A percentile compares a stretch with the other conserved stretches of the same genome.
Evolutionary conservation across 2,329 filamentous ascomycete genomes (phyloP).

Genomic region (Aspergillus pseudonomiae): DNA sequence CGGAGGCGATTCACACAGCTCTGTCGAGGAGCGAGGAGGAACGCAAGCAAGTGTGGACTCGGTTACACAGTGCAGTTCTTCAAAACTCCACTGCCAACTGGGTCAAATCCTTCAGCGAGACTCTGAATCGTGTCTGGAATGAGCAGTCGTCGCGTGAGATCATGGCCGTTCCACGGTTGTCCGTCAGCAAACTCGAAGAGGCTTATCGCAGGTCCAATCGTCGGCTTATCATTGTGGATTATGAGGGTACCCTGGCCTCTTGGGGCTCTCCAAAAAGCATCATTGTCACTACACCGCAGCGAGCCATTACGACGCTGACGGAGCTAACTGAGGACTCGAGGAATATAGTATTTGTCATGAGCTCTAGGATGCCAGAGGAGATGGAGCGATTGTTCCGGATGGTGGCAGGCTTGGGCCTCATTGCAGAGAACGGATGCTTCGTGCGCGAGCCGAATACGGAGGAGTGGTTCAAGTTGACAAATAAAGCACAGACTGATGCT

Average conservation of each 20-base stretch:
- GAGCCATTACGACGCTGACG: constrained; percentile 79
- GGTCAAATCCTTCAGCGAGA: constrained; percentile 74
- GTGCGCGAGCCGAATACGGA: constrained; percentile 70
- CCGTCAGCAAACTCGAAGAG: constrained; percentile 64
- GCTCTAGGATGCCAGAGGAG: constrained; percentile 81
- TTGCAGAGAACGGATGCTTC: constrained; percentile 94
- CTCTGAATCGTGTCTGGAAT: constrained; percentile 74
- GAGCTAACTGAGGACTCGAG: constrained; percentile 77
- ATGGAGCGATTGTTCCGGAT: constrained; percentile 83
- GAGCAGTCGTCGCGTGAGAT: constrained; percentile 85
- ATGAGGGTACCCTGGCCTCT: constrained; percentile 87
- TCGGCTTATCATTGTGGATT: constrained; percentile 87
- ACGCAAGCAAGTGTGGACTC: constrained; percentile 73
- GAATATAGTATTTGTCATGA: constrained; percentile 94
- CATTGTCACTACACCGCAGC: constrained; percentile 82
- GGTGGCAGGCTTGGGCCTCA: constrained; percentile 81
- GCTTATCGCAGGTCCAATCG: constrained; percentile 68
- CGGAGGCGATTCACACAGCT: constrained; percentile 80
- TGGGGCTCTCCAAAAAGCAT: constrained; percentile 84
- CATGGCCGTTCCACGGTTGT: constrained; percentile 82
- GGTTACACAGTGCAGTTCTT: constrained; percentile 72
- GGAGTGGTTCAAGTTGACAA: constrained; percentile 77
- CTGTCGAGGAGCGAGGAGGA: constrained; percentile 78
- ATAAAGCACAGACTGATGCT: constrained; percentile 67
- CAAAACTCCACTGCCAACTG: constrained; percentile 84